Evolutionary conservation across 768 basidiomycete genomes (phyloP).

Genomic region (Mycena epipterygia): DNA sequence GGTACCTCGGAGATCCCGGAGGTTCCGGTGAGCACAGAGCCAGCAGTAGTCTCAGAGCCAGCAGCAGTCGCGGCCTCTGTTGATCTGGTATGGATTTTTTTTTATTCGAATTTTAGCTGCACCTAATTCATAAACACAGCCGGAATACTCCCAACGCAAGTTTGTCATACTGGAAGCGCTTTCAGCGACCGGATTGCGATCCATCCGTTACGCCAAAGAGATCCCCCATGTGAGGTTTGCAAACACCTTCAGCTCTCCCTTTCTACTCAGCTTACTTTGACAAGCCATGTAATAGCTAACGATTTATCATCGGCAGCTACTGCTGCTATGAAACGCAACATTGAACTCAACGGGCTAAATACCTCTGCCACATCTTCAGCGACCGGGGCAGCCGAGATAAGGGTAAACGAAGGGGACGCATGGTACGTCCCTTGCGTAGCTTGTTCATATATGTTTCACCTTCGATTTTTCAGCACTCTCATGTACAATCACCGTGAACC

Average conservation of each 20-base stretch:
- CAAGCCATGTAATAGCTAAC: conserved; percentile 95
- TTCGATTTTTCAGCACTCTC: conserved; percentile 66
- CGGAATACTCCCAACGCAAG: conserved; percentile 70
- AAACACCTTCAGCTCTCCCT: not conserved
- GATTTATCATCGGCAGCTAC: conserved; percentile 89
- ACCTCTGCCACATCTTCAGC: conserved; percentile 37
- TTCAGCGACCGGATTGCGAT: conserved; percentile 94
- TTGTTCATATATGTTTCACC: not conserved
- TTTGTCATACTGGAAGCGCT: conserved; percentile 92
- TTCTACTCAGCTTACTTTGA: conserved; percentile 27
- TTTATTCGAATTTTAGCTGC: too few species aligned
- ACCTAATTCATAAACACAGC: conserved; percentile 22
- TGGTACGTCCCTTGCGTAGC: conserved; percentile 66
- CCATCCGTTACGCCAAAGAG: conserved; percentile 98
- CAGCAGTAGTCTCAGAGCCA: not conserved
- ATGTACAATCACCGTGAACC: conserved; percentile 92
- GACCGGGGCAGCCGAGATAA: conserved; percentile 63
- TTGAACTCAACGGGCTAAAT: conserved; percentile 83
- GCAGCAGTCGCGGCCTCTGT: not conserved
- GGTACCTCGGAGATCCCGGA: not conserved
- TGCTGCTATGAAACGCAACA: conserved; percentile 88
- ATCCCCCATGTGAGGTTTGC: conserved; percentile 90
- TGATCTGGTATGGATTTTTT: not conserved
- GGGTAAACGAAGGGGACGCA: conserved; percentile 94
- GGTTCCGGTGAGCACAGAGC: conserved; percentile 11